phyloP scores from a whole-genome alignment of 1,284 basidiomycete genomes.

The Cryptococcus floricola region DNA sequence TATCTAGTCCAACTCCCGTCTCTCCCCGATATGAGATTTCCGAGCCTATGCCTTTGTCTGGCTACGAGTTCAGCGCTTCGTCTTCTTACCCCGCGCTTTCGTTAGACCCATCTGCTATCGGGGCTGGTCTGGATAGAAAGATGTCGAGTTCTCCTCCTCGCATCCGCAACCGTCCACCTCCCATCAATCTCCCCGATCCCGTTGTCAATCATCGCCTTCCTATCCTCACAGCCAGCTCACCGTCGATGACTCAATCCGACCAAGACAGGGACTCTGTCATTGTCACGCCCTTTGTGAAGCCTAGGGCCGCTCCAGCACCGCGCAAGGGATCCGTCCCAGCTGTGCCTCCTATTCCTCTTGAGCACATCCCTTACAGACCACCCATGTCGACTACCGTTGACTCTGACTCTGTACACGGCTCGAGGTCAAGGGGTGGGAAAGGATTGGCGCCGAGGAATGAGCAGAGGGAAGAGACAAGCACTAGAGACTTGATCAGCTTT shows the following conservation, averaged over 20 bases:
- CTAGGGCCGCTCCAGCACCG: constrained; percentile 21
- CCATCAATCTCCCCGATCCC: constrained; percentile 7
- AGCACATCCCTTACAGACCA: too few species aligned
- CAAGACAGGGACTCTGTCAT: too few species aligned
- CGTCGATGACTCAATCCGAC: neutral
- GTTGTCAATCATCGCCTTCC: constrained; percentile 6
- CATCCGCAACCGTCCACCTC: constrained; percentile 11
- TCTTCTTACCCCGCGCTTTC: neutral
- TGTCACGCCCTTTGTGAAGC: constrained; percentile 26
- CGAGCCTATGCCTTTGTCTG: neutral
- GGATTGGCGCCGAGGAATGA: neutral
- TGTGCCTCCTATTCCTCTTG: neutral
- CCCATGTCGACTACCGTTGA: too few species aligned
- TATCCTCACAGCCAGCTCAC: constrained; percentile 9
- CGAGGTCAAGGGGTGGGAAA: too few species aligned
- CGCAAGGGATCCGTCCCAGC: neutral
- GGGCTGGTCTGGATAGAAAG: neutral
- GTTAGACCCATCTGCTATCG: neutral
- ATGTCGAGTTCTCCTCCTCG: neutral
- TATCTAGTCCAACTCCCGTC: constrained; percentile 1
- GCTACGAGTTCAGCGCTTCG: neutral
- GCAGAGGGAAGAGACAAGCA: neutral
- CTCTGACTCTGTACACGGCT: too few species aligned
- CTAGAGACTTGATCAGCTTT: constrained; percentile 10
- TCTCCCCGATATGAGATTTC: constrained; percentile 3